Evolutionary conservation across 495 filamentous ascomycete genomes (phyloP).

Genomic region (Peziza echinospora): DNA sequence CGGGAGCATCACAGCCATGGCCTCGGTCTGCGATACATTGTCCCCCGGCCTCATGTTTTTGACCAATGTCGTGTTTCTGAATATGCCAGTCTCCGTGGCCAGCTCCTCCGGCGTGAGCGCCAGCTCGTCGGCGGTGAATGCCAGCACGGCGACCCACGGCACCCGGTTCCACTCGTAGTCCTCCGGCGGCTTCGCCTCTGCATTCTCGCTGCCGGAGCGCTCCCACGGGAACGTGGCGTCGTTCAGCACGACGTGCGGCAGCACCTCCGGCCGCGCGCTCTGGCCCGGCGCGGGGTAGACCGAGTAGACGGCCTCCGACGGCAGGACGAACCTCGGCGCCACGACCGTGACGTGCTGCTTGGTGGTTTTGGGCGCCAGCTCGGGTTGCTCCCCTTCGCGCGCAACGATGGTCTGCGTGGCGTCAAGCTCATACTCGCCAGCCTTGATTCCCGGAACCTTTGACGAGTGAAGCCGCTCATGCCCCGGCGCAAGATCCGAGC

Average conservation of each 20-base stretch:
- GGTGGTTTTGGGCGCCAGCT: too few species aligned
- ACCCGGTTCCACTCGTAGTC: conserved; percentile 13
- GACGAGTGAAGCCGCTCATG: conserved; percentile 4
- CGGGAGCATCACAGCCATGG: conserved; percentile 4
- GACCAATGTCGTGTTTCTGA: background rate
- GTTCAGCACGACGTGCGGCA: conserved; percentile 20
- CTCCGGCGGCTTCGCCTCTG: background rate
- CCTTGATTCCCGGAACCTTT: conserved; percentile 1
- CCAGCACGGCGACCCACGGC: conserved; percentile 24
- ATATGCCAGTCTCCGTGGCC: background rate
- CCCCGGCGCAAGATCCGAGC: conserved; percentile 1
- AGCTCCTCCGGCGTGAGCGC: background rate
- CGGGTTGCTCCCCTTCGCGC: background rate
- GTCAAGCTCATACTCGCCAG: conserved; percentile 1
- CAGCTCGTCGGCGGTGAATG: conserved; percentile 14
- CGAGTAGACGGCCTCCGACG: conserved; percentile 8
- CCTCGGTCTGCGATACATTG: conserved; percentile 7
- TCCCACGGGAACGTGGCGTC: conserved; percentile 21
- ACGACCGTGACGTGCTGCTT: conserved; percentile 8
- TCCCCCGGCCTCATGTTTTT: background rate
- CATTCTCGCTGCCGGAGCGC: background rate
- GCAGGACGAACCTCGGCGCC: conserved; percentile 13
- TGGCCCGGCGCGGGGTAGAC: conserved; percentile 16
- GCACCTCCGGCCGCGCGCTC: conserved; percentile 5
- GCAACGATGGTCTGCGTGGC: conserved; percentile 1